Base-by-base conservation (phyloP, 768 basidiomycete genomes). In the Cubamyces sp. region DNA sequence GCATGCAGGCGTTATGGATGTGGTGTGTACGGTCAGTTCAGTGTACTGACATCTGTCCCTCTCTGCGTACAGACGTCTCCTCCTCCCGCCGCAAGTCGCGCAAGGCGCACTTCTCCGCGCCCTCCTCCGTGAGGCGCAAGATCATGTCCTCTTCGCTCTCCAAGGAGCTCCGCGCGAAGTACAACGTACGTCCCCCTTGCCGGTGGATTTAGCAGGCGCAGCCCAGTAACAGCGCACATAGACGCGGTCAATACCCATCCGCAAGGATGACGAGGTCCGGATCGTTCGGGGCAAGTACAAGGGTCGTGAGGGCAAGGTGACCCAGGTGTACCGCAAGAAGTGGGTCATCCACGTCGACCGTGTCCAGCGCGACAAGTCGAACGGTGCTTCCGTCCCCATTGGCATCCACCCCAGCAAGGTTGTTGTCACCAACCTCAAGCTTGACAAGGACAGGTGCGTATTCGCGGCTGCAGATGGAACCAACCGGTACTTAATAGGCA, bases 291-390 rank as follows among this genome's bases (percentile, higher is more conserved):
- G 96, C 59, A 96, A 96, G 78, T 95, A 97, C 87, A 97, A 97
- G 84, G 96, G 97, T 54, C 87, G 95, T 74, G 96, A 99, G 84
- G 96, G 96, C 73, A 98, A 98, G 82, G 88, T 99, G 65, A 93
- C 92, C 62, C 90, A 95, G 79, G 96, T 98, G 67, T 96, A 96
- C 85, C 91, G 96, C 77, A 96, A 96, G 88, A 96, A 96, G 78
- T 98, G 93, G 92, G 93, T 98, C 57, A 91, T 99, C 77, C 90
- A 98, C 79, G 92, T 99, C 74, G 96, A 99, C 79, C 93, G 96
- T 74, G 94, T 99, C 58, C 89, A 91, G 77, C 87, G 94, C 68
- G 96, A 99, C 83, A 98, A 98, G 80, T 93, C 94, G 67, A 97
- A 96, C 74, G 96, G 97, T 67, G 90, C 95, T 62, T 87, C 94